Conservation (phyloP, 139 green algal genomes). For the Zygnema cylindricum region DNA sequence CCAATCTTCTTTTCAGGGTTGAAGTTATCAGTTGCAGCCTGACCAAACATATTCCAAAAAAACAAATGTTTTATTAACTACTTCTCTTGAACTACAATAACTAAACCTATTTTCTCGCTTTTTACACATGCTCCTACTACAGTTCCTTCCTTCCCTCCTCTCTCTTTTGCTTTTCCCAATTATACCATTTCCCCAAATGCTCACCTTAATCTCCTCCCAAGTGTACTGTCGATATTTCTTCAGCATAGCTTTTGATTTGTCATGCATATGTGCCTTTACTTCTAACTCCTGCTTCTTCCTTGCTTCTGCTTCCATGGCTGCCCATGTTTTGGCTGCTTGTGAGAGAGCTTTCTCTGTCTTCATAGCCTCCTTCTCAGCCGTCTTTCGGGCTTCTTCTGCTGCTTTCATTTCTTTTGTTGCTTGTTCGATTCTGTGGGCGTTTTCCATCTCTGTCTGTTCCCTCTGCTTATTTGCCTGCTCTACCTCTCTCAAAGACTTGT, state of each 20-base stretch:
- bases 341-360: slow-evolving; percentile 31
- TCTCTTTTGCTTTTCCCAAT: no score
- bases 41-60: no score
- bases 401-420: not conserved
- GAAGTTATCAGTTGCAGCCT: slow-evolving; percentile 53
- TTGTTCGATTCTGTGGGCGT: slow-evolving; percentile 17
- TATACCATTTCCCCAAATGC: not conserved
- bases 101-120: no score
- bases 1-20: slow-evolving; percentile 47
- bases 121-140: no score
- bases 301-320: slow-evolving; percentile 24
- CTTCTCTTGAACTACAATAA: no score
- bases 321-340: slow-evolving; percentile 28
- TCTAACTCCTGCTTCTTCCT: slow-evolving; percentile 26
- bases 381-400: slow-evolving; percentile 13
- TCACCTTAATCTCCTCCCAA: slow-evolving; percentile 36
- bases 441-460: slow-evolving; percentile 17
- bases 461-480: slow-evolving; percentile 21
- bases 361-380: not conserved
- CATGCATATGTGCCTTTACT: slow-evolving; percentile 17
- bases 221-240: slow-evolving; percentile 24
- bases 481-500: slow-evolving; percentile 29
- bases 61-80: no score
- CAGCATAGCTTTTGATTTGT: not conserved
- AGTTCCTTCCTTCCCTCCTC: no score